Conservation (phyloP, 495 filamentous ascomycete genomes). For the Pyrenula aspistea region DNA sequence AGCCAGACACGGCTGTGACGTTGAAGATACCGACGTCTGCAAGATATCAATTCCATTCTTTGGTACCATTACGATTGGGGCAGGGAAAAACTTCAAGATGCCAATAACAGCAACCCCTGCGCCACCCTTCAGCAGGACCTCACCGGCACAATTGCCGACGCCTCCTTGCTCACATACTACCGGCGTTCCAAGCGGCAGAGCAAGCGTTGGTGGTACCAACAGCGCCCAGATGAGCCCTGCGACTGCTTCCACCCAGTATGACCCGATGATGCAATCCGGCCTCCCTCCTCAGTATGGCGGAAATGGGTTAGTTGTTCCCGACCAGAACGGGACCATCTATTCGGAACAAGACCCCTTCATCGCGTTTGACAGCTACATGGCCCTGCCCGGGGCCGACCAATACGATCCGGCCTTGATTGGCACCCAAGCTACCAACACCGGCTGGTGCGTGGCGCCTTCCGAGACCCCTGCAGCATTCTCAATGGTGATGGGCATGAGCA, state of each 20-base stretch:
- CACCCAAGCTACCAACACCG: background rate
- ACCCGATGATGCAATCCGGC: background rate
- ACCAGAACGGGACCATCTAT: background rate
- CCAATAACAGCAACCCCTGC: background rate
- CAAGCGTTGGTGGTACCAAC: slow-evolving; percentile 1
- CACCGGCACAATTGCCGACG: background rate
- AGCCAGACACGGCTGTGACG: slow-evolving; percentile 1
- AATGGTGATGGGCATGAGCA: slow-evolving; percentile 1
- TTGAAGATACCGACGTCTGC: slow-evolving; percentile 3
- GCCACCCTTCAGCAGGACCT: background rate
- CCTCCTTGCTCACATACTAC: slow-evolving; percentile 1
- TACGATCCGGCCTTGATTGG: background rate
- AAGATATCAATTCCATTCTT: slow-evolving; percentile 34
- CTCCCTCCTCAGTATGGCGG: background rate
- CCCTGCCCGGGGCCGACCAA: background rate
- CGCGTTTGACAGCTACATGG: background rate
- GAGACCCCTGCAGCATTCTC: background rate
- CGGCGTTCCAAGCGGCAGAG: background rate
- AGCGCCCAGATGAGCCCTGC: background rate
- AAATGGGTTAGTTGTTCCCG: background rate
- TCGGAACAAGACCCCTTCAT: background rate
- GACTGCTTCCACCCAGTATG: background rate
- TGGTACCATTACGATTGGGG: slow-evolving; percentile 25
- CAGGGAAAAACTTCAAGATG: slow-evolving; percentile 17
- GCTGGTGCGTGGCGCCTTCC: background rate